Conservation (phyloP, 345 rosid genomes). For the Camelina hispida region DNA sequence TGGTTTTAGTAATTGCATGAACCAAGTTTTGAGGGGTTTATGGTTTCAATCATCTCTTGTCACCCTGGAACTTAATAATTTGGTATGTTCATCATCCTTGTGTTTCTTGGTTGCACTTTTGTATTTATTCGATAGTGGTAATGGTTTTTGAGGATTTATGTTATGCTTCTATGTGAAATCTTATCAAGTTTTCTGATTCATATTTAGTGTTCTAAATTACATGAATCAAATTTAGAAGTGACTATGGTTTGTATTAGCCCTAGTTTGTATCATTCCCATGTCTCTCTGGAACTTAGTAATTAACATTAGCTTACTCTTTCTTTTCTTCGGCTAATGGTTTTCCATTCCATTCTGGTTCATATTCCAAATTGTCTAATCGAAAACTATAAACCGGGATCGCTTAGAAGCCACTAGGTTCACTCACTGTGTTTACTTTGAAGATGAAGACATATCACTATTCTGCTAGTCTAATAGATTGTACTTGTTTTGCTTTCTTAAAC, state of each 20-base stretch:
- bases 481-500: no score
- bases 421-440: background rate
- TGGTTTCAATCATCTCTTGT: background rate
- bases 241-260: no score
- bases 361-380: background rate
- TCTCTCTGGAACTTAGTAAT: conserved; percentile 4
- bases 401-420: background rate
- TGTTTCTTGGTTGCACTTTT: background rate
- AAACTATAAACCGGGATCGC: background rate
- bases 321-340: background rate
- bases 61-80: background rate
- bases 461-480: no score
- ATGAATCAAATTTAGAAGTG: no score
- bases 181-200: conserved; percentile 13
- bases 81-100: no score
- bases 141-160: background rate
- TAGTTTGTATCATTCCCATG: background rate
- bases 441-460: no score
- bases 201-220: background rate
- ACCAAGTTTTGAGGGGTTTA: background rate
- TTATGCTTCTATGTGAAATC: conserved; percentile 9
- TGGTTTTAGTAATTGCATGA: background rate
- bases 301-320: background rate
- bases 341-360: background rate
- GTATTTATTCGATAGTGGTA: background rate